These are phyloP conservation scores for Penicillium fimorum DNA, from an alignment of 495 filamentous ascomycete species.

Conservation along the genomic window DNA sequence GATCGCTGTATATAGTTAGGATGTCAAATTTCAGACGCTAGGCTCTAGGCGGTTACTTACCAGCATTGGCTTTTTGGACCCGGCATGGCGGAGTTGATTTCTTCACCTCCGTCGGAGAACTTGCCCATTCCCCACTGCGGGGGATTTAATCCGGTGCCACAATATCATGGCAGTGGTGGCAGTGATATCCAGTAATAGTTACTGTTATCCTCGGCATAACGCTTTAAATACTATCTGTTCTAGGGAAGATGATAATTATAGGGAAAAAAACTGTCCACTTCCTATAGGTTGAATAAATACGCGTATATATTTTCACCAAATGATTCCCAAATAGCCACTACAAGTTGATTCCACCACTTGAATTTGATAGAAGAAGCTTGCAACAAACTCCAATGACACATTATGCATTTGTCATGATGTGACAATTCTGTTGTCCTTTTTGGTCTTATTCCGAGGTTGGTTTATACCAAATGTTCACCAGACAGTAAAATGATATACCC, in stretches of 20 bases:
- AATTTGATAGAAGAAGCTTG: no score
- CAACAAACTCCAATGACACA: no score
- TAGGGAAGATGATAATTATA: neutral
- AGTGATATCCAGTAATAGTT: no score
- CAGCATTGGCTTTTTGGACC: neutral
- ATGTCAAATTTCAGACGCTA: neutral
- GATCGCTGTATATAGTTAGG: constrained; percentile 16
- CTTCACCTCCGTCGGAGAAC: neutral
- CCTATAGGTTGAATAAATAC: no score
- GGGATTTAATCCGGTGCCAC: neutral
- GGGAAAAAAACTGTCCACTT: neutral
- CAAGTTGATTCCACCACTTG: no score
- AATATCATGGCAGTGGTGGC: neutral
- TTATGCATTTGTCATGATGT: no score
- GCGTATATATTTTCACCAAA: no score
- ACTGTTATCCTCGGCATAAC: neutral
- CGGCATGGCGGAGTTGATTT: constrained; percentile 4
- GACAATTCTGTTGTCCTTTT: no score
- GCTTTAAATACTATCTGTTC: neutral
- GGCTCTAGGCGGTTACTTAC: neutral
- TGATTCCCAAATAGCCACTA: no score
- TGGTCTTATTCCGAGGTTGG: no score
- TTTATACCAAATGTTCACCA: no score
- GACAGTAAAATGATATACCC: neutral
- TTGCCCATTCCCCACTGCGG: constrained; percentile 1